Evolutionary conservation across 169 alveolate genomes (phyloP), one percentile per base, ranked within the genome.

Genomic region (Plasmodium coatneyi): DNA sequence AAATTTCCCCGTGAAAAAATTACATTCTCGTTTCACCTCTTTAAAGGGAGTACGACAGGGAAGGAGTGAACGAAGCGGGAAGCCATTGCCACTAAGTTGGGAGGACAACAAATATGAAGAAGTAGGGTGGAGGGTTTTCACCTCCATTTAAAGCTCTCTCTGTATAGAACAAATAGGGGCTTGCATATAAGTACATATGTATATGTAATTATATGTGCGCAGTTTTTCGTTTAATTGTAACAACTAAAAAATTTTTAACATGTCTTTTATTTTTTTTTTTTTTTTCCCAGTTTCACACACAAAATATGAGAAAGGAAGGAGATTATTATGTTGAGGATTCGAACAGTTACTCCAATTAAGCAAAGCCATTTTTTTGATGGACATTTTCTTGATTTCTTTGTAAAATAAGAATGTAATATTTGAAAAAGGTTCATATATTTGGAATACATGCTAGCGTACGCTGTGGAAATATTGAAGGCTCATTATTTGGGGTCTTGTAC

Each of bases 291-390:
- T 87, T 87, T 49, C 72, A 60, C 56, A 79, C 93, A 39, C 16
- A 25, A 79, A 87, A 87, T 79, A 28, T 87, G 89, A 87, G 25
- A 43, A 87, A 87, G 22, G 93, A 87, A 25, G 89, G 89, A 9
- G 74, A 87, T 34, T 87, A 87, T 79, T 87, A 79, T 72, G 82
- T 87, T 72, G 34, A 41, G 41, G 25, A 39, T 41, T 79, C 82
- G 39, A 79, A 66, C 52, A 87, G 82, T 70, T 66, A 41, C 56
- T 60, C 76, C 49, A 7, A 72, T 9, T 87, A 49, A 87, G 52
- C 30, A 49, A 6, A 12, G 76, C 22, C 49, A 46, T 80, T 81
- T 52, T 81, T 34, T 56, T 80, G 39, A 19, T 9, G 66, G 66
- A 5, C 34, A 41, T 19, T 41, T 78, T n/a, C 14, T 22, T 22